phyloP scores from a whole-genome alignment of 176 grass and related monocot species.

The Musa acuminata region DNA sequence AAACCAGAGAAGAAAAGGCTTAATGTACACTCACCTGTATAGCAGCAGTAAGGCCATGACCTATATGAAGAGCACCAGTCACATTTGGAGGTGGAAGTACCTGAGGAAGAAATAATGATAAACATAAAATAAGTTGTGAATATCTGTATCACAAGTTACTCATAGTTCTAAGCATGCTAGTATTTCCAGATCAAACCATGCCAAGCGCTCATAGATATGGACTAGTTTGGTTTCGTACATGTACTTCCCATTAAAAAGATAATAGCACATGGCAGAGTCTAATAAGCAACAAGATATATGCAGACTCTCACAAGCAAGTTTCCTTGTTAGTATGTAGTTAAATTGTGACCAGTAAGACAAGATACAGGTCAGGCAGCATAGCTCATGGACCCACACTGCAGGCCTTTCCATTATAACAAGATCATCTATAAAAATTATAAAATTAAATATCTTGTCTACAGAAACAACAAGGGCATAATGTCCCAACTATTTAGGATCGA shows the following conservation, averaged over 20 bases:
- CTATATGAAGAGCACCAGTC: constrained; percentile 79
- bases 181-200: background rate
- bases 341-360: background rate
- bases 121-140: background rate
- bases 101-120: constrained; percentile 17
- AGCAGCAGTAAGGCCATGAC: constrained; percentile 65
- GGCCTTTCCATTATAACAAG: no score
- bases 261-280: background rate
- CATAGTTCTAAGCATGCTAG: background rate
- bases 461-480: no score
- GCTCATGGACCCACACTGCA: background rate
- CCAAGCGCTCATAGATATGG: no score
- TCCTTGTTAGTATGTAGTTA: background rate
- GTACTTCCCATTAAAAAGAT: background rate
- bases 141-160: background rate
- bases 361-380: background rate
- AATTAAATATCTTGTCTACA: no score
- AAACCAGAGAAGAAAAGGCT: background rate
- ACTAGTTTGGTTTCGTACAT: no score
- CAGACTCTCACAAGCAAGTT: background rate
- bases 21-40: constrained; percentile 45
- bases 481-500: no score
- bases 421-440: no score
- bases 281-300: background rate
- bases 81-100: constrained; percentile 80